Evolutionary conservation across 805 yeast genomes (phyloP).

Genomic region (Lipomyces starkeyi): DNA sequence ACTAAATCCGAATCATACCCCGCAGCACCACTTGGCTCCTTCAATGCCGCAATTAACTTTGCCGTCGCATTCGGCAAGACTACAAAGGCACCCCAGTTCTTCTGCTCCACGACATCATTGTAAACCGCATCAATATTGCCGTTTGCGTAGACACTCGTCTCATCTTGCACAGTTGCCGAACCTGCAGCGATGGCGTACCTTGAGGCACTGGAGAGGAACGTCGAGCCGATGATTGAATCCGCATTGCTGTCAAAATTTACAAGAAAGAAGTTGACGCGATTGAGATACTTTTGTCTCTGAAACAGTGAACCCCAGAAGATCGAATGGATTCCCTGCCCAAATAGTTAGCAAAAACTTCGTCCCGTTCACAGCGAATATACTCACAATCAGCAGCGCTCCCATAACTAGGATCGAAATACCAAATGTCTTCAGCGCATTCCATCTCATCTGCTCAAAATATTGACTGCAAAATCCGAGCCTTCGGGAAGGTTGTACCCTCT

Average conservation of each 20-base stretch:
- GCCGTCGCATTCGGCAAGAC: slow-evolving; percentile 57
- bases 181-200: slow-evolving; percentile 40
- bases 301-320: slow-evolving; percentile 58
- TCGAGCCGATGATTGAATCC: slow-evolving; percentile 47
- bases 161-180: slow-evolving; percentile 17
- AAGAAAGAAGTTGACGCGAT: slow-evolving; percentile 46
- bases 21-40: slow-evolving; percentile 43
- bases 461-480: slow-evolving; percentile 25
- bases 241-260: slow-evolving; percentile 50
- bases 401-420: slow-evolving; percentile 11
- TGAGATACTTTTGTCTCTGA: slow-evolving; percentile 44
- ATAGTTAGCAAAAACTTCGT: not conserved
- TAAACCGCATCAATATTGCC: slow-evolving; percentile 50
- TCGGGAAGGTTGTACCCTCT: slow-evolving; percentile 7
- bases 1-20: slow-evolving; percentile 46
- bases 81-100: slow-evolving; percentile 68
- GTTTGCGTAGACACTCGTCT: slow-evolving; percentile 40
- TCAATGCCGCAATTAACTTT: slow-evolving; percentile 51
- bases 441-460: slow-evolving; percentile 11
- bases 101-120: slow-evolving; percentile 54
- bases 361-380: not conserved
- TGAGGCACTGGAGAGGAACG: slow-evolving; percentile 38
- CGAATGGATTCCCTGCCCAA: slow-evolving; percentile 47
- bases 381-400: slow-evolving; percentile 23
- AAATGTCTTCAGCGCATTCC: slow-evolving; percentile 1